phyloP scores from a whole-genome alignment of 2,329 filamentous ascomycete genomes.

The Seiridium unicorne region DNA sequence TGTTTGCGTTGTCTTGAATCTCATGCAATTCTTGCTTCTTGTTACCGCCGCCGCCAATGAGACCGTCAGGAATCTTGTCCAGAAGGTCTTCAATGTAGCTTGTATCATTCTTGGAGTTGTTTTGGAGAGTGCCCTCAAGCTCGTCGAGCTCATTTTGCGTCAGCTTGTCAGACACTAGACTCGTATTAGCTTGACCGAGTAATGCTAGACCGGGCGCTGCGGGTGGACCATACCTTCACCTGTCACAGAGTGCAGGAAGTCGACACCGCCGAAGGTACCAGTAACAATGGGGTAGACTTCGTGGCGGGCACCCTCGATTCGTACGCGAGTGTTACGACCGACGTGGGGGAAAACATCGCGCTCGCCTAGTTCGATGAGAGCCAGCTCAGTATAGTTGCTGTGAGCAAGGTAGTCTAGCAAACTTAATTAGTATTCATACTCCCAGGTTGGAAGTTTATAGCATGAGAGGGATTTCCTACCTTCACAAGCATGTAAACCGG shows the following conservation, averaged over 20 bases:
- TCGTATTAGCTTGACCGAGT: neutral
- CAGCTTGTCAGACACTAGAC: constrained; percentile 77
- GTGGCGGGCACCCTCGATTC: constrained; percentile 63
- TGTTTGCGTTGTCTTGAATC: constrained; percentile 72
- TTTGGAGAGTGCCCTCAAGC: constrained; percentile 77
- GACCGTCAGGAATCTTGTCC: constrained; percentile 75
- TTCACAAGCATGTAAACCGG: constrained; percentile 85
- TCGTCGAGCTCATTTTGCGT: constrained; percentile 89
- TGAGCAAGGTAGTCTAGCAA: constrained; percentile 79
- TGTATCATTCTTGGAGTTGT: constrained; percentile 62
- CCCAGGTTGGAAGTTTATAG: neutral
- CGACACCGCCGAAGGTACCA: constrained; percentile 91
- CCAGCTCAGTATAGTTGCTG: constrained; percentile 89
- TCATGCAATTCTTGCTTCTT: constrained; percentile 75
- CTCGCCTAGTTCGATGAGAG: constrained; percentile 83
- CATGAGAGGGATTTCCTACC: constrained; percentile 36
- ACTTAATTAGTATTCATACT: constrained; percentile 8
- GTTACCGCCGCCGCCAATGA: constrained; percentile 74
- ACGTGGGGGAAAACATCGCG: constrained; percentile 82
- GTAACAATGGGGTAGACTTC: constrained; percentile 81
- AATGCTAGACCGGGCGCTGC: too few species aligned
- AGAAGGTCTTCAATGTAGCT: constrained; percentile 78
- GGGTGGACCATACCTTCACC: constrained; percentile 51
- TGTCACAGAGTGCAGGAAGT: constrained; percentile 87
- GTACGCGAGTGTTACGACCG: constrained; percentile 69